These are phyloP conservation scores for Aureobasidium sp. DNA, from an alignment of 2,329 filamentous ascomycete genomes.

Conservation along the genomic window DNA sequence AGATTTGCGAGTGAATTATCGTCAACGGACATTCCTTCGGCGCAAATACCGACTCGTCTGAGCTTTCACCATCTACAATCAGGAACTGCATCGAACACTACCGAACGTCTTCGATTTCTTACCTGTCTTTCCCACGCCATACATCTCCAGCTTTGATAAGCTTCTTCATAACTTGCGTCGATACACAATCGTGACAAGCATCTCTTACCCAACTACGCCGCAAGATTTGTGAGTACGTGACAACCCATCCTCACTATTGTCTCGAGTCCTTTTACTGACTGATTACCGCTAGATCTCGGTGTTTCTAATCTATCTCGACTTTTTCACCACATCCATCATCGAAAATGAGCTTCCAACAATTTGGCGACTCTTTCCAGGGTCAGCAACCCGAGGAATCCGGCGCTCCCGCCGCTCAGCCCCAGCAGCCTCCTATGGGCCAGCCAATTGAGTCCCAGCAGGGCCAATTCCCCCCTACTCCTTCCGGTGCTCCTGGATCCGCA, in stretches of 20 bases:
- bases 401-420: conserved; percentile 41
- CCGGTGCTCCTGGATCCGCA: conserved; percentile 36
- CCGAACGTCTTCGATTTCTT: conserved; percentile 12
- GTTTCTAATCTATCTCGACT: conserved; percentile 2
- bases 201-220: conserved; percentile 5
- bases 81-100: conserved; percentile 10
- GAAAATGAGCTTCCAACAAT: conserved; percentile 59
- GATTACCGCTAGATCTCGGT: neutral
- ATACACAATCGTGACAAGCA: conserved; percentile 11
- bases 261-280: neutral
- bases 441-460: conserved; percentile 41
- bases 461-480: conserved; percentile 35
- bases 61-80: neutral
- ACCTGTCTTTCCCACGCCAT: conserved; percentile 5
- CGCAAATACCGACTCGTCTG: conserved; percentile 6
- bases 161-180: conserved; percentile 6
- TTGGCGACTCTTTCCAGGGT: conserved; percentile 51
- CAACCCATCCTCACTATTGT: neutral
- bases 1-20: conserved; percentile 15
- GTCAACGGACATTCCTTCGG: conserved; percentile 15
- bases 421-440: conserved; percentile 48
- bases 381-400: conserved; percentile 47
- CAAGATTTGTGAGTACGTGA: conserved; percentile 1
- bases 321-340: neutral
- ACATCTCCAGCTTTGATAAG: neutral